Evolutionary conservation across 345 rosid species (phyloP).

Genomic region (Populus tremula): DNA sequence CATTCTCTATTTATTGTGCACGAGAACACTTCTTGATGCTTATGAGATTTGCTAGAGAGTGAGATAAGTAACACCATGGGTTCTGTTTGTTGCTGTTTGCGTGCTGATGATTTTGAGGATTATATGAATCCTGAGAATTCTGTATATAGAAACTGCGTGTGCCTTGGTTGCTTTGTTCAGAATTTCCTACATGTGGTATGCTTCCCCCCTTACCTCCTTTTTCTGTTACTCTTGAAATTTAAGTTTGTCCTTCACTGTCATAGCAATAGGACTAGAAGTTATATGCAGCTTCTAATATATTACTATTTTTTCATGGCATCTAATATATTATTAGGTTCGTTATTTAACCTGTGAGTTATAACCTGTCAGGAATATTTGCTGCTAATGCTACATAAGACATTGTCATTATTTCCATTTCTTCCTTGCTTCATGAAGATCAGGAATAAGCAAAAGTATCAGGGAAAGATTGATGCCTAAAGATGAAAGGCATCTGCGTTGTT

Average conservation of each 20-base stretch:
- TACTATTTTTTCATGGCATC: constrained; percentile 5
- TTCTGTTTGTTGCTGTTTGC: constrained; percentile 81
- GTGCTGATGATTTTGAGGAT: constrained; percentile 60
- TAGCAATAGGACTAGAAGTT: not conserved
- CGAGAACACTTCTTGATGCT: constrained; percentile 20
- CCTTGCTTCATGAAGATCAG: not conserved
- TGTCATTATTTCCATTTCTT: not conserved
- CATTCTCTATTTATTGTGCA: constrained; percentile 7
- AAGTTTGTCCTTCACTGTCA: not conserved
- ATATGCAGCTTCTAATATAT: not conserved
- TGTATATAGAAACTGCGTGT: constrained; percentile 74
- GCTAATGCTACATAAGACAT: not conserved
- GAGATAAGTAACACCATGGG: constrained; percentile 64
- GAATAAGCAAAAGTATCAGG: not conserved
- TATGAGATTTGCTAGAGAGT: constrained; percentile 18
- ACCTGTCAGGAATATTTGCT: not conserved
- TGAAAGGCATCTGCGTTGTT: not conserved
- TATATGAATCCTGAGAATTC: constrained; percentile 71
- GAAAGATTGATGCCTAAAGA: not conserved
- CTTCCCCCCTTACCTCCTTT: not conserved
- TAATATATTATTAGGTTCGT: not conserved
- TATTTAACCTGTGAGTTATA: not conserved
- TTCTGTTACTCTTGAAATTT: not conserved
- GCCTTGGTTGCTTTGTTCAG: constrained; percentile 72
- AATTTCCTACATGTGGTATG: constrained; percentile 70